phyloP scores from a whole-genome alignment of 805 yeast species.

The Debaryomyces prosopidis region DNA sequence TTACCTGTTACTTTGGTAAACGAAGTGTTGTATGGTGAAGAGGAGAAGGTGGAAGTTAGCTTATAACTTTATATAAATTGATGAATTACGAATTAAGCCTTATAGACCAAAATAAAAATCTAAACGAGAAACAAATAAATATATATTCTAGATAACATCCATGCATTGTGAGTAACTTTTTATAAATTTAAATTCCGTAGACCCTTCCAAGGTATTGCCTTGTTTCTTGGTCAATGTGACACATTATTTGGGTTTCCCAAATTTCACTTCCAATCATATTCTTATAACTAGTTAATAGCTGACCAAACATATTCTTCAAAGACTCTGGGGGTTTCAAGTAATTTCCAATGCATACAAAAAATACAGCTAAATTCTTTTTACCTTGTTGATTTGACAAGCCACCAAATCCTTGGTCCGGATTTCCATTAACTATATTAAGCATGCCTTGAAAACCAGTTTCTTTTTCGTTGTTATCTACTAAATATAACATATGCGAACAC shows the following conservation, averaged over 20 bases:
- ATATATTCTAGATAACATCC: slow-evolving; percentile 4
- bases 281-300: slow-evolving; percentile 47
- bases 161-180: not conserved
- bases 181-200: slow-evolving; percentile 17
- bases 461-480: slow-evolving; percentile 84
- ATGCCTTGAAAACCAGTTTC: slow-evolving; percentile 86
- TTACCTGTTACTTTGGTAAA: slow-evolving; percentile 73
- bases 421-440: slow-evolving; percentile 62
- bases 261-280: slow-evolving; percentile 44
- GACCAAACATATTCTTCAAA: slow-evolving; percentile 44
- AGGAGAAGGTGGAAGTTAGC: slow-evolving; percentile 4
- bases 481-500: slow-evolving; percentile 65
- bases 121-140: not conserved
- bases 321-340: slow-evolving; percentile 52
- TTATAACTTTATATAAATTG: not conserved
- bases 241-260: slow-evolving; percentile 32
- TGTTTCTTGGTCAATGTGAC: slow-evolving; percentile 31
- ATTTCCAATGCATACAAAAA: slow-evolving; percentile 59
- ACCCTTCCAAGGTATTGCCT: slow-evolving; percentile 17
- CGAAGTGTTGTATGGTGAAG: slow-evolving; percentile 52
- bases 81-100: not conserved
- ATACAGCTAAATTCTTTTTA: slow-evolving; percentile 47
- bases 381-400: slow-evolving; percentile 46
- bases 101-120: not conserved
- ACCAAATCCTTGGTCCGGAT: slow-evolving; percentile 62